Evolutionary conservation across 768 basidiomycete species (phyloP).

Genomic region (Tephrocybe rancida): DNA sequence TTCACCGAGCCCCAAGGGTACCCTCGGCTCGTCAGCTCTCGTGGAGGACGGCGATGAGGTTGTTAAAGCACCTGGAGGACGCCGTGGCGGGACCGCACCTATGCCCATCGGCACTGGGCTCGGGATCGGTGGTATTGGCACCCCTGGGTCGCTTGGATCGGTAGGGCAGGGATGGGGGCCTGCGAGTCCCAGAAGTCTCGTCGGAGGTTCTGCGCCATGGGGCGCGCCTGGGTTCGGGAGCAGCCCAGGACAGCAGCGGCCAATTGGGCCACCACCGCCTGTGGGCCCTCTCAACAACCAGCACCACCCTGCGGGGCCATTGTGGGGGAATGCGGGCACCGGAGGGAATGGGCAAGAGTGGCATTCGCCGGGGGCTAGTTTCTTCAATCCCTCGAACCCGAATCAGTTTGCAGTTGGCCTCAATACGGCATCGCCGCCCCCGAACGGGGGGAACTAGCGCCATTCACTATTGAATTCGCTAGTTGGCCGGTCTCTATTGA

Average conservation of each 20-base stretch:
- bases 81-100: constrained; percentile 41
- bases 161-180: constrained; percentile 55
- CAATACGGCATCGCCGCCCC: constrained; percentile 52
- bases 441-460: constrained; percentile 34
- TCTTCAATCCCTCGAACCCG: constrained; percentile 36
- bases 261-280: constrained; percentile 33
- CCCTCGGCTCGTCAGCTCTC: constrained; percentile 77
- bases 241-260: constrained; percentile 23
- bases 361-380: constrained; percentile 46
- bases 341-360: constrained; percentile 39
- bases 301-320: constrained; percentile 24
- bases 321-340: constrained; percentile 43
- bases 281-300: constrained; percentile 25
- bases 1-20: constrained; percentile 61
- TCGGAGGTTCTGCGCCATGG: constrained; percentile 31
- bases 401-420: constrained; percentile 45
- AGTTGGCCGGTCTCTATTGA: background rate
- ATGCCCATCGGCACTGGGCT: constrained; percentile 26
- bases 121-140: constrained; percentile 20
- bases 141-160: constrained; percentile 7
- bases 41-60: constrained; percentile 84
- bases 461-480: constrained; percentile 8
- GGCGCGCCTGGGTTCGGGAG: constrained; percentile 38
- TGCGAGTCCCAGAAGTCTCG: constrained; percentile 46
- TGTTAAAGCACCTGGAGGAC: constrained; percentile 47